Base-by-base conservation (phyloP, 1,139 yeast species). In the Saccharomycopsis hybrid region DNA sequence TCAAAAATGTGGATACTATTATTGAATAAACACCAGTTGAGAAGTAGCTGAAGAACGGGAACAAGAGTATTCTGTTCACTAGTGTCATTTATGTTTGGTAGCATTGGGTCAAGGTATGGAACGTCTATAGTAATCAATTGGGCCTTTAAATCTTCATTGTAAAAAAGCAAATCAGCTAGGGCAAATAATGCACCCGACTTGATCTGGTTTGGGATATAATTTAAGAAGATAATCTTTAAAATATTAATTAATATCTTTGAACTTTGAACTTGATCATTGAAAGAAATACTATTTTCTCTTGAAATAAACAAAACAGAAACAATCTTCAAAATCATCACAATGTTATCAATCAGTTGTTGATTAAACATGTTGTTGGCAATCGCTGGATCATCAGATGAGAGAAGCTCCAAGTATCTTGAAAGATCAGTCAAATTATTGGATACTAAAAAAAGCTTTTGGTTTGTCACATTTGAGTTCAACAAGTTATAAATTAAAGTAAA, bases 1-100 rank as follows among this genome's bases (percentile, higher is more conserved):
- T 87, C 92, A 64, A 92, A 92, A 1, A 80, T 69, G 60, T 89
- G 96, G 3, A 89, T 86, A 0, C 96, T 87, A 57, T 86, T 87
- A 4, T 83, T 78, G 54, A 71, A 74, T 11, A 90, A 68, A 33
- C 88, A 75, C 97, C 97, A 92, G 57, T 85, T 83, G 38, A 90
- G 63, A 48, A 92, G 70, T 0, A 95, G 89, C 38, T 77, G 73
- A 0, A 86, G 73, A 0, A 86, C 95, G 0, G 97, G 94, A 7
- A 69, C 60, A 13, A 59, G 48, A 5, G 42, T 36, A 3, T 35
- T n/a, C 2, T 32, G 31, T 13, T 59, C 60, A 18, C 60, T 64
- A 41, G 58, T 53, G 28, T 58, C 59, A 1, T 56, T 43, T 42
- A 54, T 56, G 2, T 52, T 53, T 40, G 59, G 62, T 1, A 57